Percentiles rank a stretch among this genome's conserved stretches.
phyloP scores from a whole-genome alignment of 2,329 filamentous ascomycete genomes.

The Botrytis pseudocinerea region DNA sequence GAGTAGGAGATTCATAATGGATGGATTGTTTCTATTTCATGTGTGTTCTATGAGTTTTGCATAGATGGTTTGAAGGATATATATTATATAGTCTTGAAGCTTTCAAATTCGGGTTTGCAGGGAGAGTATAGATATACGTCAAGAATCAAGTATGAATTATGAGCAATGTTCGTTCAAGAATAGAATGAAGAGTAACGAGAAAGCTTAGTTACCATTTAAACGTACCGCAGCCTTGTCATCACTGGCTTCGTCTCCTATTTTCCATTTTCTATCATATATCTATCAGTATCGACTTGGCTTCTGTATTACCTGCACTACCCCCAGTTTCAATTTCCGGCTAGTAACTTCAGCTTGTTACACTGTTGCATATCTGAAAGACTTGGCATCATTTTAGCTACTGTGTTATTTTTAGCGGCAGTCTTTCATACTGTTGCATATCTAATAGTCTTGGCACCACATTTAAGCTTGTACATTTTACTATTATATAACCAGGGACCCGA shows the following conservation, averaged over 20 bases:
- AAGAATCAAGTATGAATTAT: too few species aligned
- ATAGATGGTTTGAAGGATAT: neutral
- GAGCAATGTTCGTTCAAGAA: neutral
- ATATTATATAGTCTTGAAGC: too few species aligned
- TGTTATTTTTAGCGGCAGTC: neutral
- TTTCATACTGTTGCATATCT: neutral
- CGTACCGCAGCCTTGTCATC: neutral
- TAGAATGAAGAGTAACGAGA: neutral
- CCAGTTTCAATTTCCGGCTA: neutral
- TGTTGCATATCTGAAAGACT: neutral
- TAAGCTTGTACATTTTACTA: too few species aligned
- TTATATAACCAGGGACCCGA: too few species aligned
- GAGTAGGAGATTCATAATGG: neutral
- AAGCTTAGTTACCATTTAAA: neutral
- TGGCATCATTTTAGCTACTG: neutral
- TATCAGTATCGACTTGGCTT: neutral
- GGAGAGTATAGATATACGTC: neutral
- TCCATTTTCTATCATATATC: too few species aligned
- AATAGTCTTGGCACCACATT: neutral
- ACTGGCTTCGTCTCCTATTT: too few species aligned
- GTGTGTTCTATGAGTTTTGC: neutral
- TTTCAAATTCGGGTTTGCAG: neutral
- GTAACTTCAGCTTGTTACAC: neutral
- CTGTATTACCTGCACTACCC: neutral
- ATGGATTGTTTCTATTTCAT: rapidly evolving